These are phyloP conservation scores for Aspergillus udagawae DNA, from an alignment of 2,329 filamentous ascomycete species.

Conservation along the genomic window DNA sequence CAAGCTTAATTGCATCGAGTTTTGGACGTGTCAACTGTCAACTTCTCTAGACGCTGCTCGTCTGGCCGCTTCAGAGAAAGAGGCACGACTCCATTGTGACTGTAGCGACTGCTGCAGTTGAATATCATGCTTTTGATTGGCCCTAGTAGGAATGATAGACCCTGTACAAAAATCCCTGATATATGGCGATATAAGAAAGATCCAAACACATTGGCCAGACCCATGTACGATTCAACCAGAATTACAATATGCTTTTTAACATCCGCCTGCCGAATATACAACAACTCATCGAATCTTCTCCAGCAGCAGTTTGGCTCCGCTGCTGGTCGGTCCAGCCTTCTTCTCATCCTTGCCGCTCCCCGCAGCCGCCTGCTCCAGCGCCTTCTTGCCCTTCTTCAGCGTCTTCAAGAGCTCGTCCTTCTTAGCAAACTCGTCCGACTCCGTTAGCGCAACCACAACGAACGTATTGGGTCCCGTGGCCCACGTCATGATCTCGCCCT, in stretches of 20 bases:
- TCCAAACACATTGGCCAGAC: background rate
- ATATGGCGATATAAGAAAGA: background rate
- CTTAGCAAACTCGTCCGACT: slow-evolving; percentile 66
- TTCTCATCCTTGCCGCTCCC: slow-evolving; percentile 45
- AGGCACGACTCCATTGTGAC: background rate
- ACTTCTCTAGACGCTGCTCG: no score
- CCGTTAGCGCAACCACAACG: slow-evolving; percentile 75
- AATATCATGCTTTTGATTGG: background rate
- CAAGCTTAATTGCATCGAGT: no score
- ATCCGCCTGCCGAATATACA: slow-evolving; percentile 1
- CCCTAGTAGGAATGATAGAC: background rate
- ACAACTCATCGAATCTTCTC: slow-evolving; percentile 30
- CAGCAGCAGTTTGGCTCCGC: slow-evolving; percentile 41
- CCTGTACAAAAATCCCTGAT: background rate
- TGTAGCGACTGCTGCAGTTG: background rate
- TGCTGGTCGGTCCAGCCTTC: slow-evolving; percentile 41
- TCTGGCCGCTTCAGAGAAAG: no score
- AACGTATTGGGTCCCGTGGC: slow-evolving; percentile 83
- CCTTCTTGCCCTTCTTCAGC: slow-evolving; percentile 69
- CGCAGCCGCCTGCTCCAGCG: slow-evolving; percentile 58
- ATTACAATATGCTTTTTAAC: background rate
- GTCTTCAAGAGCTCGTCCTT: slow-evolving; percentile 64
- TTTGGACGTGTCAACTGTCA: no score
- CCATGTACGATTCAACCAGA: background rate
- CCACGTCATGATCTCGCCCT: slow-evolving; percentile 72